Percentiles rank a stretch among this genome's conserved stretches.
Evolutionary conservation across 805 yeast species (phyloP).

Genomic region (Teunomyces kruisii): DNA sequence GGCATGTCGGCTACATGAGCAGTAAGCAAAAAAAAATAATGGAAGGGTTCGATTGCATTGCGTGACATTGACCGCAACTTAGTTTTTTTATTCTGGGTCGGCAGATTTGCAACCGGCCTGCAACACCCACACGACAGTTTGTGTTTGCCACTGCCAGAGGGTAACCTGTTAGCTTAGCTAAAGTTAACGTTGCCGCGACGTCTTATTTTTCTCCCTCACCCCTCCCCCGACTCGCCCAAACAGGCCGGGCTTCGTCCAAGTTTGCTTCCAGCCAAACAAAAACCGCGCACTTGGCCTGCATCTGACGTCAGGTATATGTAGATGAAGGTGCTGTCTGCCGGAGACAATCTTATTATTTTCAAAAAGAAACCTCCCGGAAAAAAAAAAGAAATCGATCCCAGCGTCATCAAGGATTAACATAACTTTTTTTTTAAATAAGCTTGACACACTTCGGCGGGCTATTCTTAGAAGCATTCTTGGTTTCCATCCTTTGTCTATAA

Average conservation of each 20-base stretch:
- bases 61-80: neutral
- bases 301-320: constrained; percentile 1
- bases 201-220: too few species aligned
- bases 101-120: too few species aligned
- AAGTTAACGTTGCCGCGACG: too few species aligned
- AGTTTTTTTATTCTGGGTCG: too few species aligned
- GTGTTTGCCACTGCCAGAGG: too few species aligned
- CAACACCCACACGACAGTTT: too few species aligned
- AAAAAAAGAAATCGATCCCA: constrained; percentile 2
- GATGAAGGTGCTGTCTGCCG: constrained; percentile 4
- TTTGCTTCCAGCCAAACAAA: too few species aligned
- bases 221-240: too few species aligned
- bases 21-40: neutral
- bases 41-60: neutral
- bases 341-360: constrained; percentile 2
- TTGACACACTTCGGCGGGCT: neutral
- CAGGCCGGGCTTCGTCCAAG: too few species aligned
- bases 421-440: neutral
- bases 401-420: constrained; percentile 1
- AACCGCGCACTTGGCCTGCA: neutral
- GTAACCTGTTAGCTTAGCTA: too few species aligned
- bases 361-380: constrained; percentile 1
- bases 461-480: neutral
- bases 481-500: neutral
- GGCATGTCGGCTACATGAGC: too few species aligned